Conservation (phyloP, 176 grass and related monocot genomes). For the Cenchrus fungigraminus region DNA sequence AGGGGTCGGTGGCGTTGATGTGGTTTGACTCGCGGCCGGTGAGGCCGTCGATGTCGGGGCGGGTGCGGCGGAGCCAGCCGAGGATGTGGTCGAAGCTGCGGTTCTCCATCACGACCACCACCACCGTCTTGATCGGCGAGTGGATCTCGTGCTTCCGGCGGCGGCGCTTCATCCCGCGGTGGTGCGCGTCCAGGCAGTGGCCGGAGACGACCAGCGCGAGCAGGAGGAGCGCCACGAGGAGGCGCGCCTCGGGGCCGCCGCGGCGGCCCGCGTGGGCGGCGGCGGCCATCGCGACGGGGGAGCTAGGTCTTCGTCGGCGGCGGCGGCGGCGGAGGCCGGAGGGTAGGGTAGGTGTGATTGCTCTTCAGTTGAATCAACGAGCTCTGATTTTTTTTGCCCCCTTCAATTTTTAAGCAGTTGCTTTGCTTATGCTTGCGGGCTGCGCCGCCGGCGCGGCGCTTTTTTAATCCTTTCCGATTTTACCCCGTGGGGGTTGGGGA, state of each 20-base stretch:
- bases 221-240: conserved; percentile 33
- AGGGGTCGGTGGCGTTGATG: conserved; percentile 79
- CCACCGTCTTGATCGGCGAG: conserved; percentile 89
- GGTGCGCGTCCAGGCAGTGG: conserved; percentile 61
- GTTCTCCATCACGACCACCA: conserved; percentile 95
- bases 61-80: conserved; percentile 65
- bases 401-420: conserved; percentile 8
- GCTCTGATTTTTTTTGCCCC: background rate
- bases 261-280: background rate
- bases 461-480: conserved; percentile 2
- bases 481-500: conserved; percentile 10
- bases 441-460: conserved; percentile 2
- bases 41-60: conserved; percentile 90
- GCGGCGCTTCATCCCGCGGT: conserved; percentile 44
- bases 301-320: conserved; percentile 5
- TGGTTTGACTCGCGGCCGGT: conserved; percentile 84
- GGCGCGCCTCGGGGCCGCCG: conserved; percentile 8
- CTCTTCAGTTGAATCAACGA: background rate
- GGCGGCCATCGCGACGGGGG: conserved; percentile 34
- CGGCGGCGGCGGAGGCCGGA: background rate
- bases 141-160: conserved; percentile 86
- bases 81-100: conserved; percentile 98
- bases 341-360: conserved; percentile 24
- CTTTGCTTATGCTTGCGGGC: conserved; percentile 35
- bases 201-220: conserved; percentile 54